Evolutionary conservation across 345 rosid species (phyloP), one percentile per base, ranked within the genome.

Genomic region (Brassica juncea): DNA sequence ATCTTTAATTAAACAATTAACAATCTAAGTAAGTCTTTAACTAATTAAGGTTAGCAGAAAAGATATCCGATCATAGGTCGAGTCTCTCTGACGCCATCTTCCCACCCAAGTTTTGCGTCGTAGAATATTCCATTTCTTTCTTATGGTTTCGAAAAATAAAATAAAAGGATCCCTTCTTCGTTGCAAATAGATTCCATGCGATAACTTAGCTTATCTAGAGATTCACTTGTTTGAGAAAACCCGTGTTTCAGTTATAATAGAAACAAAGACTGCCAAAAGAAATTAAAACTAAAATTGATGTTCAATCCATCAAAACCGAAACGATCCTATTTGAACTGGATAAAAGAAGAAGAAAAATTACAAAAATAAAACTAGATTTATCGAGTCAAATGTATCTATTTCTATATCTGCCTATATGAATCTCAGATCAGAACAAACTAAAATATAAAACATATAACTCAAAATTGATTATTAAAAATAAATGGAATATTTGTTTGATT

Each of bases 51-150:
- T 72, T 58, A 67, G 44, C 65, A 73, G 58, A 57, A 79, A 79
- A 73, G 74, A 79, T 80, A 71, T 35, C 42, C 49, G 72, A 80
- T 80, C 79, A 65, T 64, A 55, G 76, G 83, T 75, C 63, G 69
- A 71, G 66, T 37, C 80, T 39, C 28, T 80, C 55, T 70, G 71
- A 80, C 44, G 59, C 61, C 71, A 70, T 75, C 79, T 80, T 74
- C 64, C 52, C 37, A 63, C 61, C n/a, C 79, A 80, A 61, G 71
- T 69, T 69, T 63, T 62, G 37, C n/a, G 28, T 55, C 54, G 19
- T 42, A 57, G 83, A 63, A 70, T 80, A 70, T 80, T 75, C 72
- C 34, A 65, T 9, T 19, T 55, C 21, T 15, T 64, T 67, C 44
- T 65, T n/a, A 37, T 52, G 27, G 16, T 37, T 80, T 39, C 25